These are phyloP conservation scores for Alternaria sp. DNA, from an alignment of 2,329 filamentous ascomycete genomes.

Conservation along the genomic window DNA sequence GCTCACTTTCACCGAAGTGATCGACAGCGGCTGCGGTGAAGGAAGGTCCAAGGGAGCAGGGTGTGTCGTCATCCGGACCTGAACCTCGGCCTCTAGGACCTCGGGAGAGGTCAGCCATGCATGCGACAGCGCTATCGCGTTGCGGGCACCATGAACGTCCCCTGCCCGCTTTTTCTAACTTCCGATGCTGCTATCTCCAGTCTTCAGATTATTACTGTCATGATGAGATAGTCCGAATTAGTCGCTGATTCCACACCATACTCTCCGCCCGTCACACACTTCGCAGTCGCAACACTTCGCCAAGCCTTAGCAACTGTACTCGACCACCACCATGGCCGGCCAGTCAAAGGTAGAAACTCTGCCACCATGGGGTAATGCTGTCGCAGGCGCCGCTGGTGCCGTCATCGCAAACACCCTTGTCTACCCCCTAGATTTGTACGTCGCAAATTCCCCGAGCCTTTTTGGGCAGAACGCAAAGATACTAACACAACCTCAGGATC, in stretches of 20 bases:
- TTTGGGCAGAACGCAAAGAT: background rate
- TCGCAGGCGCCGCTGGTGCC: constrained; percentile 90
- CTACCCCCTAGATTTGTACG: constrained; percentile 96
- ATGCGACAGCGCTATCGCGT: constrained; percentile 31
- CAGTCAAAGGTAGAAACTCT: constrained; percentile 72
- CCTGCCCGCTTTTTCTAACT: constrained; percentile 20
- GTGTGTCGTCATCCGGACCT: constrained; percentile 19
- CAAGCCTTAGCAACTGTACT: background rate
- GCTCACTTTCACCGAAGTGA: background rate
- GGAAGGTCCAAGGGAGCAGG: background rate
- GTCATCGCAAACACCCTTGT: constrained; percentile 94
- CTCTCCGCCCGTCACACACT: constrained; percentile 25
- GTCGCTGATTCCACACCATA: constrained; percentile 12
- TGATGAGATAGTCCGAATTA: constrained; percentile 32
- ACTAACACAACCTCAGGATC: constrained; percentile 65
- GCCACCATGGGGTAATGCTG: constrained; percentile 90
- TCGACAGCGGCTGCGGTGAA: background rate
- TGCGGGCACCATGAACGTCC: constrained; percentile 25
- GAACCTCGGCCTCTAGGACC: constrained; percentile 44
- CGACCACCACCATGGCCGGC: constrained; percentile 54
- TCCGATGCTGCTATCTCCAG: constrained; percentile 11
- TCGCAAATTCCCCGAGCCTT: background rate
- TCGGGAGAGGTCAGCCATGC: constrained; percentile 44
- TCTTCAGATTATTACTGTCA: constrained; percentile 2
- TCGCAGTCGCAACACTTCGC: constrained; percentile 11